Percentiles rank a stretch among this genome's conserved stretches.
These are phyloP conservation scores for Halophytophthora batemanensis DNA, from an alignment of 352 stramenopile genomes.

Conservation along the genomic window DNA sequence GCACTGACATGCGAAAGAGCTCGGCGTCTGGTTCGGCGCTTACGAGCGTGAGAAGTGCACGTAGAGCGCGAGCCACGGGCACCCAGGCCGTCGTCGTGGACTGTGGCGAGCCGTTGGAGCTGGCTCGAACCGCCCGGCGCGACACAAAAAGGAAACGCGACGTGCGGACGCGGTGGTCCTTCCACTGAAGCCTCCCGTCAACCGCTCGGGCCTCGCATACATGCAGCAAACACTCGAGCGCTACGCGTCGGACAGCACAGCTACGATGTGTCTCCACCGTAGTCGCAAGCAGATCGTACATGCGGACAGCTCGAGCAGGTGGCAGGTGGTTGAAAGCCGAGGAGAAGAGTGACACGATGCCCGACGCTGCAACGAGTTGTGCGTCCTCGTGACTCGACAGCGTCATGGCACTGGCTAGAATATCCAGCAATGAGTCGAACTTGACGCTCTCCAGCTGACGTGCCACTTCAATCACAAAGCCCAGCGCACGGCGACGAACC, in stretches of 20 bases:
- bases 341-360: slow-evolving; percentile 73
- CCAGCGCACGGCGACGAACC: slow-evolving; percentile 56
- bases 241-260: slow-evolving; percentile 48
- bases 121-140: slow-evolving; percentile 33
- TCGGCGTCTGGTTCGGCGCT: slow-evolving; percentile 65
- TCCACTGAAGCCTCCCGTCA: slow-evolving; percentile 69
- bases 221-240: slow-evolving; percentile 64
- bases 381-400: slow-evolving; percentile 66
- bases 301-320: slow-evolving; percentile 54
- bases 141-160: slow-evolving; percentile 77
- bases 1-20: slow-evolving; percentile 75
- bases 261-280: slow-evolving; percentile 68
- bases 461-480: slow-evolving; percentile 66
- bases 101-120: slow-evolving; percentile 14
- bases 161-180: slow-evolving; percentile 55
- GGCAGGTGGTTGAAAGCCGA: slow-evolving; percentile 81
- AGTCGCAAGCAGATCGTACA: slow-evolving; percentile 78
- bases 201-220: slow-evolving; percentile 62
- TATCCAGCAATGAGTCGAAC: slow-evolving; percentile 77
- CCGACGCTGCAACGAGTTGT: slow-evolving; percentile 52
- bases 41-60: slow-evolving; percentile 69
- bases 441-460: slow-evolving; percentile 76
- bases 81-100: slow-evolving; percentile 50
- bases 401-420: slow-evolving; percentile 66
- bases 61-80: slow-evolving; percentile 53